phyloP scores from a whole-genome alignment of 2,329 filamentous ascomycete species.

The Celoporthe dispersa region DNA sequence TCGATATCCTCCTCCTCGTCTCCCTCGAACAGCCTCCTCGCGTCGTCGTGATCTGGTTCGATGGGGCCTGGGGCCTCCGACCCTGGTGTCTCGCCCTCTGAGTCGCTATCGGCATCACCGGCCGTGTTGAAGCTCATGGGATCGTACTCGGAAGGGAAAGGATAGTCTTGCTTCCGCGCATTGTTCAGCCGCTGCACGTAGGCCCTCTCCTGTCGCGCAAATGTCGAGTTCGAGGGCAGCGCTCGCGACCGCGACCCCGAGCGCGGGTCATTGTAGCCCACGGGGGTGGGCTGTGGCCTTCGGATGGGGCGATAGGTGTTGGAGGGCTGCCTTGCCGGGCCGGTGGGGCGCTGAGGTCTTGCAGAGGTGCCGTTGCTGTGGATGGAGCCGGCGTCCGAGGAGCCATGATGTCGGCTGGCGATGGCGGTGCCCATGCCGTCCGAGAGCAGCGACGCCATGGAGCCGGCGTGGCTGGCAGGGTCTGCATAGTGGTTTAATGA shows the following conservation, averaged over 20 bases:
- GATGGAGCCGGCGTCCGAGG: conserved; percentile 36
- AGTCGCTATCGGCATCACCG: conserved; percentile 74
- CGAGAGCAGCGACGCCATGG: conserved; percentile 48
- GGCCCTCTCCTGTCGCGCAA: conserved; percentile 84
- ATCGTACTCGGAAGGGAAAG: conserved; percentile 55
- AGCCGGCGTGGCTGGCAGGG: conserved; percentile 43
- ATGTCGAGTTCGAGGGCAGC: conserved; percentile 52
- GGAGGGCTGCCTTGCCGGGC: conserved; percentile 74
- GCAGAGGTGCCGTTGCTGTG: conserved; percentile 40
- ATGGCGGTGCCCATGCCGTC: conserved; percentile 49
- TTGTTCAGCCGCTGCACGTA: conserved; percentile 87
- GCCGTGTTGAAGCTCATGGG: conserved; percentile 25
- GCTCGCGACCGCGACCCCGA: conserved; percentile 58
- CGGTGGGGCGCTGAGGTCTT: conserved; percentile 68
- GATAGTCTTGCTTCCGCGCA: conserved; percentile 64
- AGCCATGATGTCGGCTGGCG: conserved; percentile 46
- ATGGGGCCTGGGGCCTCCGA: conserved; percentile 75
- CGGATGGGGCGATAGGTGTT: conserved; percentile 76
- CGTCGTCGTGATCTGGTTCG: conserved; percentile 68
- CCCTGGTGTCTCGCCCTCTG: conserved; percentile 87
- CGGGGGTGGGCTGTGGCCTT: conserved; percentile 49
- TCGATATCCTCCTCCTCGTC: conserved; percentile 81
- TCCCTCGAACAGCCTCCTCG: conserved; percentile 84
- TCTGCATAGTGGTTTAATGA: conserved; percentile 51
- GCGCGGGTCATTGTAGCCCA: conserved; percentile 43